Percentiles rank a stretch among this genome's conserved stretches.
These are phyloP conservation scores for Podospora didyma DNA, from an alignment of 495 filamentous ascomycete genomes.

Conservation along the genomic window DNA sequence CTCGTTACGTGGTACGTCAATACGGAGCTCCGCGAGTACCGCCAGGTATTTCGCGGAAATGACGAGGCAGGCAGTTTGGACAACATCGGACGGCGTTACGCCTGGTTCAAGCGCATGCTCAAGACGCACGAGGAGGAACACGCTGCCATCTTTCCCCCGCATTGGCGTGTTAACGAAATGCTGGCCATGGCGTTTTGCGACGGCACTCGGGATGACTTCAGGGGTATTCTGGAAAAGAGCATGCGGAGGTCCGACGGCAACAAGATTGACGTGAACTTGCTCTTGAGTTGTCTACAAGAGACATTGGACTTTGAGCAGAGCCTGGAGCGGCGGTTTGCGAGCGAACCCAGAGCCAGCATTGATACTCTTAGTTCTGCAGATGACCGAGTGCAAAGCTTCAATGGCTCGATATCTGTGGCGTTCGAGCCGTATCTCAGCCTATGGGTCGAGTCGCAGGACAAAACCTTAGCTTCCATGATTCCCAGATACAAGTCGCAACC, in stretches of 20 bases:
- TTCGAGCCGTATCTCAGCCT: constrained; percentile 96
- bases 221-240: constrained; percentile 81
- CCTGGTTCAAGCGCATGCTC: constrained; percentile 93
- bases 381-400: constrained; percentile 74
- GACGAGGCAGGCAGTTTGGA: constrained; percentile 96
- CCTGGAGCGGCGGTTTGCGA: constrained; percentile 78
- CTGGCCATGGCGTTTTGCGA: constrained; percentile 94
- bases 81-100: constrained; percentile 91
- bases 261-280: constrained; percentile 83
- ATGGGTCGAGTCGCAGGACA: constrained; percentile 96
- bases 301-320: constrained; percentile 96
- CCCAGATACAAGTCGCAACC: constrained; percentile 87
- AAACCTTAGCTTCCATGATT: constrained; percentile 78
- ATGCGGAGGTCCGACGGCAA: constrained; percentile 74
- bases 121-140: constrained; percentile 97
- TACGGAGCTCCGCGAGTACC: constrained; percentile 91
- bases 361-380: constrained; percentile 83
- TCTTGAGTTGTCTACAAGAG: constrained; percentile 91
- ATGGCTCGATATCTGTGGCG: constrained; percentile 90
- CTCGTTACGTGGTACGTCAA: constrained; percentile 97
- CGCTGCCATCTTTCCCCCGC: constrained; percentile 76
- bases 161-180: constrained; percentile 87
- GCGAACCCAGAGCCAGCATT: constrained; percentile 75
- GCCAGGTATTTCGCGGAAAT: constrained; percentile 90
- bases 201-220: constrained; percentile 91